Conservation (phyloP, 768 basidiomycete species). For the Psilocybe cubensis region DNA sequence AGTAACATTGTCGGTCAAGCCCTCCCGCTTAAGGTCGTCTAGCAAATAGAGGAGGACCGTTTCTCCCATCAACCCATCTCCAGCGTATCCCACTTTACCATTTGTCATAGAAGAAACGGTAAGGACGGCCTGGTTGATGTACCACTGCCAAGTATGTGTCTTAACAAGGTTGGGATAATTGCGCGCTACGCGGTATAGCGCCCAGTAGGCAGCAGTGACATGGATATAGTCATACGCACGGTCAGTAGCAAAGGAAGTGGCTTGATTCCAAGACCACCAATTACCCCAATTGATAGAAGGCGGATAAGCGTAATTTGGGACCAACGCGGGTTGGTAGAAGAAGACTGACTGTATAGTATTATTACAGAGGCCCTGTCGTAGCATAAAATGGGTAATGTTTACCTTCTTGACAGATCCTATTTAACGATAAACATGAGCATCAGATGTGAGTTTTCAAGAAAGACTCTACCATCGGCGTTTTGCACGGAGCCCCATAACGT, state of each 20-base stretch:
- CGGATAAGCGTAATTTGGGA: constrained; percentile 53
- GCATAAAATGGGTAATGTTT: neutral
- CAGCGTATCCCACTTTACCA: constrained; percentile 45
- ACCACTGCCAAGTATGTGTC: constrained; percentile 57
- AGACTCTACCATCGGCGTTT: constrained; percentile 43
- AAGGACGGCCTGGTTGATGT: constrained; percentile 54
- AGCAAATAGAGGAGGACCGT: constrained; percentile 52
- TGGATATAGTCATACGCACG: constrained; percentile 60
- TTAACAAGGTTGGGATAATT: constrained; percentile 56
- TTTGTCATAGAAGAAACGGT: constrained; percentile 51
- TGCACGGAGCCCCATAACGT: constrained; percentile 56
- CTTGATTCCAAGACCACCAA: constrained; percentile 63
- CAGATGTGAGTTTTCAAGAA: neutral
- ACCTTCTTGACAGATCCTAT: constrained; percentile 59
- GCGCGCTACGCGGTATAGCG: constrained; percentile 58
- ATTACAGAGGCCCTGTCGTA: neutral
- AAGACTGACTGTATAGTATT: constrained; percentile 43
- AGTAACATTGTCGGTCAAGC: constrained; percentile 49
- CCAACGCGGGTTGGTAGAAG: constrained; percentile 50
- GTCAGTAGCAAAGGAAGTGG: constrained; percentile 47
- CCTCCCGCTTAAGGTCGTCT: constrained; percentile 55
- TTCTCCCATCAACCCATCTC: constrained; percentile 60
- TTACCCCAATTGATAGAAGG: constrained; percentile 50
- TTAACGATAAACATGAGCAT: neutral
- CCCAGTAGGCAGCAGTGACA: constrained; percentile 55